phyloP scores from a whole-genome alignment of 495 filamentous ascomycete species.

The Apodospora peruviana region DNA sequence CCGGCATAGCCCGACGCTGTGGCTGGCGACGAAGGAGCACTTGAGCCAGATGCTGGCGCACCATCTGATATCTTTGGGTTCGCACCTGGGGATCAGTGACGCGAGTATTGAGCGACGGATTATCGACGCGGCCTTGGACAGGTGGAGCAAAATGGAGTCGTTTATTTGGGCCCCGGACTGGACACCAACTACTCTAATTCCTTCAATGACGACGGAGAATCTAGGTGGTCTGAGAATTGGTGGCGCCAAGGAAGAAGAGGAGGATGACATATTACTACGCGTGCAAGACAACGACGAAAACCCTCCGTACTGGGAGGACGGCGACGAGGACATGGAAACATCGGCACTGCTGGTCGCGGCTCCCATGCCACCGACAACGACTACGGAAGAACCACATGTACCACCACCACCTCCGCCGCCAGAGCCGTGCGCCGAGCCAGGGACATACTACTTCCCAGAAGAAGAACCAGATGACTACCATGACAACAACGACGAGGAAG shows the following conservation, averaged over 20 bases:
- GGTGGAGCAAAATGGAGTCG: constrained; percentile 26
- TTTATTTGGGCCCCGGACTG: constrained; percentile 14
- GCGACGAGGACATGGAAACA: not conserved
- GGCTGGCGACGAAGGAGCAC: constrained; percentile 28
- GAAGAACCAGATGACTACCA: not conserved
- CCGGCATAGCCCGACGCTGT: constrained; percentile 26
- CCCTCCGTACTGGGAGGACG: not conserved
- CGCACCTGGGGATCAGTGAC: constrained; percentile 25
- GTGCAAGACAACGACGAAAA: not conserved
- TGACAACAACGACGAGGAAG: not conserved
- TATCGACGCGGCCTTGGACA: constrained; percentile 20
- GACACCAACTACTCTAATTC: too few species aligned
- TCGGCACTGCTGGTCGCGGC: too few species aligned
- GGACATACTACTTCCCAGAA: not conserved
- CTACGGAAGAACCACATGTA: not conserved
- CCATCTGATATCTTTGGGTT: constrained; percentile 28
- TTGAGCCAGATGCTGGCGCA: constrained; percentile 32
- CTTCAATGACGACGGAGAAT: too few species aligned
- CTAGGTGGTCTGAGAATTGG: too few species aligned
- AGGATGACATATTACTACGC: not conserved
- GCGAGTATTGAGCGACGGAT: constrained; percentile 23
- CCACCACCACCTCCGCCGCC: not conserved
- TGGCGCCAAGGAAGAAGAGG: too few species aligned
- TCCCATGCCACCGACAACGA: too few species aligned
- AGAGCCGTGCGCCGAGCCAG: not conserved